Conservation (phyloP, 768 basidiomycete genomes). For the Mycena latifolia region DNA sequence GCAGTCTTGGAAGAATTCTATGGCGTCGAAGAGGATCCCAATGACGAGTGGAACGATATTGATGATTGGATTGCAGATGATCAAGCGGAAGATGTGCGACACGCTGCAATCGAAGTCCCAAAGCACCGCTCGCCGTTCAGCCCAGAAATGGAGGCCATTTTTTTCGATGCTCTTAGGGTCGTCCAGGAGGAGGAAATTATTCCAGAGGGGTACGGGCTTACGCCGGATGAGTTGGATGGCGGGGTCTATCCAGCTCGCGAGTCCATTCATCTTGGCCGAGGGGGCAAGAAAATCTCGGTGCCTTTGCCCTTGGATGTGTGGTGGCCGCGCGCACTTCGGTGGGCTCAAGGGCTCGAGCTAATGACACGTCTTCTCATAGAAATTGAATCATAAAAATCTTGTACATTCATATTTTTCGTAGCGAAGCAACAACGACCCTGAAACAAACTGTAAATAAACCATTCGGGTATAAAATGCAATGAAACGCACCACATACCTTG, state of each 20-base stretch:
- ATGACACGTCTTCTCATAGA: constrained; percentile 7
- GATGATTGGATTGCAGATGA: background rate
- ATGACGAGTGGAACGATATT: background rate
- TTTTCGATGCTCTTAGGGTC: background rate
- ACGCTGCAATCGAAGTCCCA: constrained; percentile 10
- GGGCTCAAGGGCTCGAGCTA: constrained; percentile 7
- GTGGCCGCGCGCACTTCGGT: background rate
- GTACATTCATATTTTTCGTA: no score
- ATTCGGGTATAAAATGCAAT: no score
- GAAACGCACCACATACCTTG: no score
- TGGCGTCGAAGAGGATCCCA: background rate
- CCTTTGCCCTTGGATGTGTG: background rate
- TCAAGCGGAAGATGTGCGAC: no score
- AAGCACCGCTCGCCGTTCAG: background rate
- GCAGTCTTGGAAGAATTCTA: background rate
- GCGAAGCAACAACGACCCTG: no score
- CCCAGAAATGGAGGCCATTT: background rate
- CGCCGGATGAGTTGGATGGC: background rate
- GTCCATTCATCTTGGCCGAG: constrained; percentile 4
- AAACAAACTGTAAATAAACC: no score
- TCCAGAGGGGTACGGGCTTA: background rate
- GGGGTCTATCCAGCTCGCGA: background rate
- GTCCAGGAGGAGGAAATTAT: no score
- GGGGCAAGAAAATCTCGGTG: background rate
- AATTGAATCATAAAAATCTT: background rate